Evolutionary conservation across 257 asterid species (phyloP).

Genomic region (Phtheirospermum japonicum): DNA sequence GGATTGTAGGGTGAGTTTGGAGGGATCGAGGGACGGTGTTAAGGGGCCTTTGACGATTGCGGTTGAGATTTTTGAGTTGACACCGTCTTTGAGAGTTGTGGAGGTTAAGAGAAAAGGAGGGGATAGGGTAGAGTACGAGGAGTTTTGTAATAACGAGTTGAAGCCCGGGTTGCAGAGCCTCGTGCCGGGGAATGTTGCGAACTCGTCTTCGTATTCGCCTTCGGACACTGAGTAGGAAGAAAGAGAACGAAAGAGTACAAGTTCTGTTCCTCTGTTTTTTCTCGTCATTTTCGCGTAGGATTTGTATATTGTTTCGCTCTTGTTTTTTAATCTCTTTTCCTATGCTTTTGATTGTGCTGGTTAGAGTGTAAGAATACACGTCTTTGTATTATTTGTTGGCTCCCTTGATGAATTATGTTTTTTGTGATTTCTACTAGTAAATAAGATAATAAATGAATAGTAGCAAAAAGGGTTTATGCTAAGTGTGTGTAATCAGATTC

Average conservation of each 20-base stretch:
- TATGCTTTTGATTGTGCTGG: conserved; percentile 10
- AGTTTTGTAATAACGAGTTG: conserved; percentile 68
- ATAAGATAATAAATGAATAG: not conserved
- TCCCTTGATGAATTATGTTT: conserved; percentile 9
- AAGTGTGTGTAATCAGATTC: not conserved
- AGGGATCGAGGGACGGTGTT: conserved; percentile 78
- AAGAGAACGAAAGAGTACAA: conserved; percentile 38
- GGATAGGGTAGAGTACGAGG: conserved; percentile 66
- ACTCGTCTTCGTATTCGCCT: conserved; percentile 49
- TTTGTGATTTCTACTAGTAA: not conserved
- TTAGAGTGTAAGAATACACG: conserved; percentile 26
- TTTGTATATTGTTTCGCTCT: conserved; percentile 9
- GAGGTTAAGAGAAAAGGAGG: conserved; percentile 92
- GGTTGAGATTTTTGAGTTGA: conserved; percentile 88
- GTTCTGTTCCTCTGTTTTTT: conserved; percentile 21
- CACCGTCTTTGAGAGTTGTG: conserved; percentile 80
- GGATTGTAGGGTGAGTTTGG: conserved; percentile 81
- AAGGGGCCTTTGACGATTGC: conserved; percentile 88
- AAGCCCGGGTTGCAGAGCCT: conserved; percentile 76
- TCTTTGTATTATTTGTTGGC: conserved; percentile 25
- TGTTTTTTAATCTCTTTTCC: not conserved
- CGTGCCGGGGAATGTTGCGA: conserved; percentile 29
- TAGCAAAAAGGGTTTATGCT: not conserved
- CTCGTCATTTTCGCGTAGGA: conserved; percentile 3
- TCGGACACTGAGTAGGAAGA: conserved; percentile 56